Base-by-base conservation (phyloP, 768 basidiomycete genomes). In the Cystofilobasidium bisporidii region DNA sequence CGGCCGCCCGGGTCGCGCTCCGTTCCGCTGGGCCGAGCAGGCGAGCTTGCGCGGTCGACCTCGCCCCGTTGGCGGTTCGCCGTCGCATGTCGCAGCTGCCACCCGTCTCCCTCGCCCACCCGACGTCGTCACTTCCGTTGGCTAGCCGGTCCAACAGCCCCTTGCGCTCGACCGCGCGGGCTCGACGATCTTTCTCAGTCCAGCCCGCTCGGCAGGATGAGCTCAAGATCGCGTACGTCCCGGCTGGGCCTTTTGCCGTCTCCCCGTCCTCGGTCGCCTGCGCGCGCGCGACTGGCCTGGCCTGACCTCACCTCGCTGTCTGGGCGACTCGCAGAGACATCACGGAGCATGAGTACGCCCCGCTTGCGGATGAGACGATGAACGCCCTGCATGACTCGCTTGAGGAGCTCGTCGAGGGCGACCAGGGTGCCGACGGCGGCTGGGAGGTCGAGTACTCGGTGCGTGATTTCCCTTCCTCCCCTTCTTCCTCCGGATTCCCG, bases 371-470 rank as follows among this genome's bases (percentile, higher is more conserved):
- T 69, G 75, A 78, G 43, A 84, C 88, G 4, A 91, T 96, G 91
- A 84, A 86, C 61, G 76, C 75, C 12, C 75, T 94, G 24, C 82
- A 91, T 22, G 88, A 89, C 64, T 82, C 81, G 2, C 78, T 94
- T 33, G 92, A 96, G 74, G 79, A 79, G 15, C 72, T 90, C 32
- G 74, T 93, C 24, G 77, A 78, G 28, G 71, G 72, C n/a, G 87
- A 90, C 64, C 79, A 61, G 14, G 66, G 81, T 10, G 83, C 79
- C 17, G 80, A 84, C 63, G 76, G 83, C 0, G 78, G 78, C 1
- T 85, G 84, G 71, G 91, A 96, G 76, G 87, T 96, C 24, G 92
- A 94, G 76, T 94, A 94, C 76, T 85, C 85, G 74, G 91, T 91
- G 36, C 67, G 73, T n/a, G n/a, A n/a, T n/a, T n/a, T 68, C 36